A percentile compares a stretch with the other conserved stretches of the same genome.
phyloP scores from a whole-genome alignment of 108 stramenopile genomes.

The Fragilaria radians region DNA sequence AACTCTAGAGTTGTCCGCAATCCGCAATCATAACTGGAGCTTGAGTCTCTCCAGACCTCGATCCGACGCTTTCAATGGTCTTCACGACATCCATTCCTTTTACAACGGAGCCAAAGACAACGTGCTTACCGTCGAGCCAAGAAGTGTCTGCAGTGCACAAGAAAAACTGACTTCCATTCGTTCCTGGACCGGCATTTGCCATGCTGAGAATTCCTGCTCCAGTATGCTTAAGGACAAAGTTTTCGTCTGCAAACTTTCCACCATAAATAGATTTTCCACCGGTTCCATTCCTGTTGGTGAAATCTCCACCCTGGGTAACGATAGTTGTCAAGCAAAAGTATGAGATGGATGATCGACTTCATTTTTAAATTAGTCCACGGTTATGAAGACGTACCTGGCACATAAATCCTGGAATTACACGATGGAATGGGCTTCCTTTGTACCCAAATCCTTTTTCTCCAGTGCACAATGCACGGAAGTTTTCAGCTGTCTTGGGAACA shows the following conservation, averaged over 20 bases:
- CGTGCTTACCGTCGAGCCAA: slow-evolving; percentile 91
- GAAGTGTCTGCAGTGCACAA: slow-evolving; percentile 96
- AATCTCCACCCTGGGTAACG: slow-evolving; percentile 55
- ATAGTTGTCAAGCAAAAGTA: no score
- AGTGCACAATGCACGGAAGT: slow-evolving; percentile 79
- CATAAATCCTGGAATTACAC: slow-evolving; percentile 84
- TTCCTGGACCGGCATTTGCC: slow-evolving; percentile 94
- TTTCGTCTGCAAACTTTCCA: slow-evolving; percentile 92
- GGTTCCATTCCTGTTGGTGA: slow-evolving; percentile 80
- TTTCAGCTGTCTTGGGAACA: slow-evolving; percentile 89
- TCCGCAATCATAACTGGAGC: slow-evolving; percentile 80
- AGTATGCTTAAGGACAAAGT: slow-evolving; percentile 73
- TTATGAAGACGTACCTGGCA: slow-evolving; percentile 77
- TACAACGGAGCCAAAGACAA: slow-evolving; percentile 97
- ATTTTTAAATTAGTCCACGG: background rate
- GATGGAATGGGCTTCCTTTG: slow-evolving; percentile 86
- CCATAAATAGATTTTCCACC: slow-evolving; percentile 75
- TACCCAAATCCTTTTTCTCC: slow-evolving; percentile 87
- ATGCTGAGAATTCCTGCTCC: slow-evolving; percentile 86
- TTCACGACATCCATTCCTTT: slow-evolving; percentile 91
- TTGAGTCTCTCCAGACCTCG: slow-evolving; percentile 62
- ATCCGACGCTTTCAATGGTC: slow-evolving; percentile 71
- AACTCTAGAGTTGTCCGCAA: slow-evolving; percentile 84
- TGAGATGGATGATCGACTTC: background rate
- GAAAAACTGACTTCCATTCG: slow-evolving; percentile 89